Evolutionary conservation across 495 filamentous ascomycete species (phyloP).

Genomic region (Trichocladium antarcticum): DNA sequence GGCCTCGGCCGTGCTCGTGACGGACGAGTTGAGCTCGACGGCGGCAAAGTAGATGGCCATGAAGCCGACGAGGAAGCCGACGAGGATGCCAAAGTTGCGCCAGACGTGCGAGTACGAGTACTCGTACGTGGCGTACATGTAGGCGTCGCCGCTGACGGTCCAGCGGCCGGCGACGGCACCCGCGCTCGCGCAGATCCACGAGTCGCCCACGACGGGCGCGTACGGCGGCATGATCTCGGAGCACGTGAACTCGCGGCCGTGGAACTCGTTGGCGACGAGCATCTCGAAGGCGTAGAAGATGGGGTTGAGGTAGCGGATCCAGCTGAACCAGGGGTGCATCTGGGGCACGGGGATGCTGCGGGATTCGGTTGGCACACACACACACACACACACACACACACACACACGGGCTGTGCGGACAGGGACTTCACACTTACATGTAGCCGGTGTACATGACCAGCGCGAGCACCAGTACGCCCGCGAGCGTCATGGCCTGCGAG

Average conservation of each 20-base stretch:
- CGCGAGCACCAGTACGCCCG: constrained; percentile 57
- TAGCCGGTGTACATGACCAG: constrained; percentile 77
- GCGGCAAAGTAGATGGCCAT: constrained; percentile 55
- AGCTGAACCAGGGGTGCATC: constrained; percentile 75
- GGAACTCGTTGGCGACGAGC: constrained; percentile 61
- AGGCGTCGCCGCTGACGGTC: constrained; percentile 50
- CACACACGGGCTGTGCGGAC: constrained; percentile 27
- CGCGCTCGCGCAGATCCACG: constrained; percentile 43
- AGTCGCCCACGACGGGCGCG: constrained; percentile 23
- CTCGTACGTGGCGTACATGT: constrained; percentile 44
- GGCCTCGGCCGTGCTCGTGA: constrained; percentile 21
- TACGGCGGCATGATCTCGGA: constrained; percentile 37
- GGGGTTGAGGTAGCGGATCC: constrained; percentile 74
- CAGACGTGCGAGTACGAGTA: constrained; percentile 58
- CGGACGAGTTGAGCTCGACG: constrained; percentile 40
- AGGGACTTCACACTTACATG: constrained; percentile 22
- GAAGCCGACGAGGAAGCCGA: constrained; percentile 58
- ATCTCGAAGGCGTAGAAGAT: constrained; percentile 68
- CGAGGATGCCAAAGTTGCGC: constrained; percentile 68
- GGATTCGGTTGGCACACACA: background rate
- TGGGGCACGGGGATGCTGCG: constrained; percentile 48
- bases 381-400: constrained; percentile 43
- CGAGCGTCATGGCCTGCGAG: constrained; percentile 59
- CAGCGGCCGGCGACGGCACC: constrained; percentile 41
- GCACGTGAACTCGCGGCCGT: constrained; percentile 37